Evolutionary conservation across 78 protist genomes (phyloP).

Genomic region (Dictyostelium brefeldianum): DNA sequence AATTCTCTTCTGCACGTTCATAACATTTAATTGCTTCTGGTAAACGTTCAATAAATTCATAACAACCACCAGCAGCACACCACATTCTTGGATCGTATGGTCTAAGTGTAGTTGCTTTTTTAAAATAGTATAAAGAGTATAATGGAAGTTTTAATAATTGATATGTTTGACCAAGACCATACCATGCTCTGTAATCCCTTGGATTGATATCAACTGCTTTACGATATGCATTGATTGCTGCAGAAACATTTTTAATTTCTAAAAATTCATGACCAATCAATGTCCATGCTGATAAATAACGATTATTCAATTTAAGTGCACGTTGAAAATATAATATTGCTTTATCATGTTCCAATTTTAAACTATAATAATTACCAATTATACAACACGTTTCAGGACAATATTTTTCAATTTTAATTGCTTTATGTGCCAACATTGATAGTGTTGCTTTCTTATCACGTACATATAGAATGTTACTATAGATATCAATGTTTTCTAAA

Average conservation of each 20-base stretch:
- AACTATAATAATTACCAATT: conserved; percentile 94
- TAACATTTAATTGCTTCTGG: conserved; percentile 91
- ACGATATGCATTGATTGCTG: conserved; percentile 96
- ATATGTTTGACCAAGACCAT: conserved; percentile 97
- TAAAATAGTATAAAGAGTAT: conserved; percentile 94
- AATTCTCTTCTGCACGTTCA: conserved; percentile 89
- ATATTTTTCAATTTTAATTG: conserved; percentile 85
- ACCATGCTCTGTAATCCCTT: conserved; percentile 98
- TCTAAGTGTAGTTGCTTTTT: conserved; percentile 88
- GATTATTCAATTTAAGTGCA: conserved; percentile 86
- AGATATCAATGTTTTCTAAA: conserved; percentile 92
- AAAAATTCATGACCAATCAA: conserved; percentile 98
- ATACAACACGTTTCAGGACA: conserved; percentile 97
- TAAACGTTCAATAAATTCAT: conserved; percentile 56
- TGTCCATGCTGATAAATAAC: conserved; percentile 95
- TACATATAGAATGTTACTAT: conserved; percentile 96
- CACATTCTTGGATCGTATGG: conserved; percentile 95
- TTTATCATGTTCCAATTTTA: conserved; percentile 91
- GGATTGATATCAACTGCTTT: conserved; percentile 90
- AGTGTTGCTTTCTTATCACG: conserved; percentile 70
- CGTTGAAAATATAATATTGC: conserved; percentile 97
- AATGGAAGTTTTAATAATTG: conserved; percentile 91
- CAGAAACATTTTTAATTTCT: conserved; percentile 93
- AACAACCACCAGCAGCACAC: conserved; percentile 90
- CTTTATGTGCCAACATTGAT: conserved; percentile 85